Evolutionary conservation across 768 basidiomycete genomes (phyloP), one percentile per base, ranked within the genome.

Genomic region (Rubroboletus satanas): DNA sequence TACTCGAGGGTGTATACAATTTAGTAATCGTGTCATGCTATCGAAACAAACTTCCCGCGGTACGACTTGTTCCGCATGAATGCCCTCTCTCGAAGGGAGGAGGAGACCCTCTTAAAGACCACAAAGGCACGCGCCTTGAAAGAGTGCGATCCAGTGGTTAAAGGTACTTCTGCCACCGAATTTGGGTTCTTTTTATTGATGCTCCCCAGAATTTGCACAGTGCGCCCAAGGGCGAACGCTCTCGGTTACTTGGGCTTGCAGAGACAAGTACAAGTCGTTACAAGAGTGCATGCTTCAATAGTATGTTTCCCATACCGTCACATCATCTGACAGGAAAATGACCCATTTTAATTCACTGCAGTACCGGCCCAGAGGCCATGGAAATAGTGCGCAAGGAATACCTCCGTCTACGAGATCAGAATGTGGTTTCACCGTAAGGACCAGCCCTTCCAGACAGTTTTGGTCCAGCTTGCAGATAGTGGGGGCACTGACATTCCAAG

Each of bases 211-310:
- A 49, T 95, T 93, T 66, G 92, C 92, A 15, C 78, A 83, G n/a
- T 95, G 93, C 67, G 85, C 88, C 2, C 75, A 79, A 51, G 90
- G 90, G 8, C 82, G 93, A 8, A 89, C 87, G 4, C 71, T 95
- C 49, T 90, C 92, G 6, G 86, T 93, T 26, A 86, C 85, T 14
- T 95, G 93, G 93, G 82, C 84, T 23, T 95, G 93, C 66, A 83
- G 79, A 66, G 77, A 76, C 32, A 79, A 85, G 66, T 81, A 89
- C 51, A 83, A 81, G 62, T 75, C 72, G 12, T 77, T 94, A 41
- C 88, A 94, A 66, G 78, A 80, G 1, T 95, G 93, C 67, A 86
- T 95, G 81, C 64, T 85, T 14, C 82, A 84, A 67, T 91, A 82
- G 92, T 93, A 65, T 66, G 89, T 76, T 17, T 37, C 35, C 26